These are phyloP conservation scores for Bacidia rubella DNA, from an alignment of 495 filamentous ascomycete species.

Conservation along the genomic window DNA sequence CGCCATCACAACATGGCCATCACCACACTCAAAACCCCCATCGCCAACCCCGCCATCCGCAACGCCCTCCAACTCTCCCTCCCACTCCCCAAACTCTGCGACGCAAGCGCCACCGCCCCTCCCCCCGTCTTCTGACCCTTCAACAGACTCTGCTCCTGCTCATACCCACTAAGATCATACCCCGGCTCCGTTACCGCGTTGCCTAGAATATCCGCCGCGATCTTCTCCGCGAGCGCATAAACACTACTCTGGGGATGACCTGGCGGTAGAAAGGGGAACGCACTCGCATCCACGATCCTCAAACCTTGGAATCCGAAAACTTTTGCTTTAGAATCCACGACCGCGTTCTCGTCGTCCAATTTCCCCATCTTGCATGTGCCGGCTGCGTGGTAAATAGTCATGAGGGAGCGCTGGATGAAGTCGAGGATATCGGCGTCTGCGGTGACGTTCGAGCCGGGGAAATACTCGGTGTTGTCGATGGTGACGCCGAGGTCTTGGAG, in stretches of 20 bases:
- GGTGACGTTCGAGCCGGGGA: slow-evolving; percentile 29
- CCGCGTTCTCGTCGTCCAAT: slow-evolving; percentile 24
- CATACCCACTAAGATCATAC: slow-evolving; percentile 5
- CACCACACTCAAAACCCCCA: too few species aligned
- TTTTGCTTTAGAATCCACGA: slow-evolving; percentile 28
- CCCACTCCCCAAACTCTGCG: too few species aligned
- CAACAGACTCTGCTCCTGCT: neutral
- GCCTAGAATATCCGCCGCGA: slow-evolving; percentile 20
- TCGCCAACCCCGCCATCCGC: too few species aligned
- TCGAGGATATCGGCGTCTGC: slow-evolving; percentile 34
- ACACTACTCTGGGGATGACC: slow-evolving; percentile 31
- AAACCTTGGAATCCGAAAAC: slow-evolving; percentile 28
- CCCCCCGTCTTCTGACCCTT: neutral
- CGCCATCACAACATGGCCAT: too few species aligned
- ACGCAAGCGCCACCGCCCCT: too few species aligned
- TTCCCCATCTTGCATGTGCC: slow-evolving; percentile 34
- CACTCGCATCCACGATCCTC: slow-evolving; percentile 40
- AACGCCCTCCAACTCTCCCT: too few species aligned
- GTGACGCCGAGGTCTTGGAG: slow-evolving; percentile 13
- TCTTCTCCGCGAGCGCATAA: slow-evolving; percentile 30
- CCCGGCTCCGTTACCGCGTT: slow-evolving; percentile 5
- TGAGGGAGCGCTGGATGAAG: slow-evolving; percentile 26
- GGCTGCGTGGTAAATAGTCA: slow-evolving; percentile 36
- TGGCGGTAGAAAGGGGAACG: slow-evolving; percentile 37
- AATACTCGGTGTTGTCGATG: slow-evolving; percentile 25